Evolutionary conservation across 108 stramenopile species (phyloP).

Genomic region (Cafeteria roenbergensis): DNA sequence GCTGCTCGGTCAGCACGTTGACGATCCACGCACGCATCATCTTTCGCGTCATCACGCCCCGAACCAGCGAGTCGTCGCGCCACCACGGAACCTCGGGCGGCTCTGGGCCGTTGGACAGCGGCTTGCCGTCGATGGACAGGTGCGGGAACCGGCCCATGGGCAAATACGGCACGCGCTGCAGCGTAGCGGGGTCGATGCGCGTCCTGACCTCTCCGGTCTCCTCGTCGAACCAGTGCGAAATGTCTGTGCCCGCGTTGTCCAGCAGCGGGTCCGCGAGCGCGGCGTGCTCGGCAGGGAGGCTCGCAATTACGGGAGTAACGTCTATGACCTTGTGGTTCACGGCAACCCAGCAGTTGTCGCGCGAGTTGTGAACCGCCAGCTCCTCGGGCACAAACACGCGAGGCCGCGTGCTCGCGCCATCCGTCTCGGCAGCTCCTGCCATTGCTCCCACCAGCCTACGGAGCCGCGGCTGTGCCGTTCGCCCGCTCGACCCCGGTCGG

Average conservation of each 20-base stretch:
- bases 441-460: no score
- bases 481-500: no score
- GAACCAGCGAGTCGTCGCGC: slow-evolving; percentile 28
- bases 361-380: no score
- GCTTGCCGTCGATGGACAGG: slow-evolving; percentile 39
- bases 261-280: slow-evolving; percentile 40
- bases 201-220: slow-evolving; percentile 36
- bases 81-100: slow-evolving; percentile 45
- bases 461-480: no score
- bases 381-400: no score
- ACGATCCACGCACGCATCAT: slow-evolving; percentile 31
- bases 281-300: slow-evolving; percentile 6
- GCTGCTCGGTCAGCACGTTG: slow-evolving; percentile 40
- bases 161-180: slow-evolving; percentile 32
- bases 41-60: slow-evolving; percentile 34
- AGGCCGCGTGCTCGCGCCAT: no score
- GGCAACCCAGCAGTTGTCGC: slow-evolving; percentile 48
- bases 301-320: slow-evolving; percentile 31
- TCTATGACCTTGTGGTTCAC: slow-evolving; percentile 36
- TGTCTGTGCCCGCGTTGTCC: slow-evolving; percentile 34
- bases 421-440: no score
- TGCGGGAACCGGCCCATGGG: slow-evolving; percentile 47
- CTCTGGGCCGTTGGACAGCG: slow-evolving; percentile 34
- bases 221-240: slow-evolving; percentile 48
- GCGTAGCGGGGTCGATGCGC: slow-evolving; percentile 34